These are phyloP conservation scores for Mucor mucedo DNA, from an alignment of 371 early-diverging fungal genomes.

Conservation along the genomic window DNA sequence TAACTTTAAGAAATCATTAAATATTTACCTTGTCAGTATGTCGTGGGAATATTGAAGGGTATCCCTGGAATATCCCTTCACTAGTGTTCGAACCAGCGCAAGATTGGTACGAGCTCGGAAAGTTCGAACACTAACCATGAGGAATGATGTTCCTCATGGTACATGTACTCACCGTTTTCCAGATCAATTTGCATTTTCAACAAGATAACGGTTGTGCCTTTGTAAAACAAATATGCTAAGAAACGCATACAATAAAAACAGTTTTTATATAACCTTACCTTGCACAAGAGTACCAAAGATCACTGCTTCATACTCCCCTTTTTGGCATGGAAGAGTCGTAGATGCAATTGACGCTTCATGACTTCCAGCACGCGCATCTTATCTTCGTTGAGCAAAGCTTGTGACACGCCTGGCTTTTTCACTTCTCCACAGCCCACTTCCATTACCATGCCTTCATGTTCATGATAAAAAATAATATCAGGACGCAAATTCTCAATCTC, in stretches of 20 bases:
- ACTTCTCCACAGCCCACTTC: conserved; percentile 23
- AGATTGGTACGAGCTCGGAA: no score
- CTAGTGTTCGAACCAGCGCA: no score
- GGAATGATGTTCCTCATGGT: conserved; percentile 9
- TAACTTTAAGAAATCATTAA: no score
- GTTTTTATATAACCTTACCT: conserved; percentile 19
- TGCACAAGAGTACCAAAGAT: conserved; percentile 19
- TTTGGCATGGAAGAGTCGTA: conserved; percentile 21
- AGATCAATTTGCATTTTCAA: conserved; percentile 22
- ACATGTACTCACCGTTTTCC: conserved; percentile 23
- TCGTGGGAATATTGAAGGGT: no score
- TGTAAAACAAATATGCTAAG: conserved; percentile 23
- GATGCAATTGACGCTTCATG: conserved; percentile 24
- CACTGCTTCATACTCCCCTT: conserved; percentile 24
- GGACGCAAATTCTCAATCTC: no score
- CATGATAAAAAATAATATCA: conserved; percentile 22
- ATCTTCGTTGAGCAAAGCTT: conserved; percentile 19
- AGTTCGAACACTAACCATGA: no score
- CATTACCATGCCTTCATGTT: conserved; percentile 10
- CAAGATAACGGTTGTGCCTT: conserved; percentile 20
- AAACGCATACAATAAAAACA: conserved; percentile 7
- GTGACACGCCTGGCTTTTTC: conserved; percentile 18
- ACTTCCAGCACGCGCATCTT: conserved; percentile 23
- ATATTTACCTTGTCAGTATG: no score
- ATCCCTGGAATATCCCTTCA: no score